Evolutionary conservation across 768 basidiomycete genomes (phyloP).

Genomic region (Paxillus involutus): DNA sequence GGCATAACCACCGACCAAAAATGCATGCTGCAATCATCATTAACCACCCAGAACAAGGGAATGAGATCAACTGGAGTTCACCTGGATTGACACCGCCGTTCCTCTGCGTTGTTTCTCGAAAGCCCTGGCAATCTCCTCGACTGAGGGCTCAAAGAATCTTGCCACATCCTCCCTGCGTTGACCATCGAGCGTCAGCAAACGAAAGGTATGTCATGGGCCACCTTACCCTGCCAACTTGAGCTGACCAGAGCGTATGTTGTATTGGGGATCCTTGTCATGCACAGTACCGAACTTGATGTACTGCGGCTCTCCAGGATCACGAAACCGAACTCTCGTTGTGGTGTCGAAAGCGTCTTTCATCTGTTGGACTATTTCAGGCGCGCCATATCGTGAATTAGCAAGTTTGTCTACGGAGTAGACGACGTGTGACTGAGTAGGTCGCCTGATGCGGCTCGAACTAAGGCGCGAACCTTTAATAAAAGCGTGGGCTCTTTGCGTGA

Average conservation of each 20-base stretch:
- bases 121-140: no score
- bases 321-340: conserved; percentile 40
- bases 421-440: neutral
- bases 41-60: neutral
- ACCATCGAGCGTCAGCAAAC: neutral
- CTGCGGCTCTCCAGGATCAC: conserved; percentile 29
- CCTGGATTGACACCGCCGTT: conserved; percentile 29
- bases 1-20: conserved; percentile 53
- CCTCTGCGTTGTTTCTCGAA: no score
- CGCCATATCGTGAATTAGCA: no score
- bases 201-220: neutral
- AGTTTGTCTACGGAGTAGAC: no score
- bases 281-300: conserved; percentile 40
- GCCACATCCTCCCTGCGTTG: conserved; percentile 33
- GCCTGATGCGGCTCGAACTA: neutral
- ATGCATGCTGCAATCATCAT: conserved; percentile 28
- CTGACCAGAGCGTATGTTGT: conserved; percentile 36
- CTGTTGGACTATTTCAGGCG: conserved; percentile 27
- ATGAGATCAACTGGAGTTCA: neutral
- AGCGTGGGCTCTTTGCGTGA: conserved; percentile 27
- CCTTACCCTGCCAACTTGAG: no score
- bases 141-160: conserved; percentile 43
- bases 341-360: conserved; percentile 37
- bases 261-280: conserved; percentile 32
- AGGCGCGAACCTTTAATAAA: conserved; percentile 26